Percentiles rank a stretch among this genome's conserved stretches.
These are phyloP conservation scores for Botryotinia narcissicola DNA, from an alignment of 2,329 filamentous ascomycete species.

Conservation along the genomic window DNA sequence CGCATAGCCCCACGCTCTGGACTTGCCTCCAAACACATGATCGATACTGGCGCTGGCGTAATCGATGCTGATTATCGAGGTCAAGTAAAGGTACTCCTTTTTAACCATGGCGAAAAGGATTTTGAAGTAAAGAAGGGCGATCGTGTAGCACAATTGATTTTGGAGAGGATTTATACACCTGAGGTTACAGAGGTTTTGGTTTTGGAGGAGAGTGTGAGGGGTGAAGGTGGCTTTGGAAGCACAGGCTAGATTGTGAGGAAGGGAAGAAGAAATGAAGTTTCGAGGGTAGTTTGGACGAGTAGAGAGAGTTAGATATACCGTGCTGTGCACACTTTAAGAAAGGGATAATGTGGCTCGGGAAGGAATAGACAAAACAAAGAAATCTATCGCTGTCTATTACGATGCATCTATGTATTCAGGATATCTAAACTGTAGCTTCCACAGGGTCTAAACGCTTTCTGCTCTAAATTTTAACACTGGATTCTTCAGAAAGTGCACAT, in stretches of 20 bases:
- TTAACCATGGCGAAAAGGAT: slow-evolving; percentile 83
- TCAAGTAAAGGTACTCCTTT: slow-evolving; percentile 88
- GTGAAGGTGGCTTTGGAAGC: slow-evolving; percentile 88
- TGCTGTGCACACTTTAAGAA: background rate
- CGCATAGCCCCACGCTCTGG: slow-evolving; percentile 89
- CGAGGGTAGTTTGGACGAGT: background rate
- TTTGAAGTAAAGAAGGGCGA: slow-evolving; percentile 83
- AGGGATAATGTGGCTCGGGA: background rate
- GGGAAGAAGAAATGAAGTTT: background rate
- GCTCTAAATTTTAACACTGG: slow-evolving; percentile 65
- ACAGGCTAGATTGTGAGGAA: slow-evolving; percentile 54
- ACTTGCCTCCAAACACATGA: slow-evolving; percentile 89
- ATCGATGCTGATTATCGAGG: slow-evolving; percentile 98
- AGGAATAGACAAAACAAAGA: slow-evolving; percentile 3
- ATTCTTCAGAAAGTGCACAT: slow-evolving; percentile 63
- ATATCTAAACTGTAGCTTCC: background rate
- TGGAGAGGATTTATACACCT: slow-evolving; percentile 93
- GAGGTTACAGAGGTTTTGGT: slow-evolving; percentile 86
- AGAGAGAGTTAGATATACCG: background rate
- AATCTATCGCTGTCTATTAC: background rate
- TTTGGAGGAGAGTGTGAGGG: slow-evolving; percentile 85
- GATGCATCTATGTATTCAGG: background rate
- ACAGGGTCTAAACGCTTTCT: slow-evolving; percentile 42
- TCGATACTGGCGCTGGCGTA: slow-evolving; percentile 92
- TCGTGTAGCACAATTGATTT: slow-evolving; percentile 85